phyloP scores from a whole-genome alignment of 306 rosid species.

The Carpinus fangiana region DNA sequence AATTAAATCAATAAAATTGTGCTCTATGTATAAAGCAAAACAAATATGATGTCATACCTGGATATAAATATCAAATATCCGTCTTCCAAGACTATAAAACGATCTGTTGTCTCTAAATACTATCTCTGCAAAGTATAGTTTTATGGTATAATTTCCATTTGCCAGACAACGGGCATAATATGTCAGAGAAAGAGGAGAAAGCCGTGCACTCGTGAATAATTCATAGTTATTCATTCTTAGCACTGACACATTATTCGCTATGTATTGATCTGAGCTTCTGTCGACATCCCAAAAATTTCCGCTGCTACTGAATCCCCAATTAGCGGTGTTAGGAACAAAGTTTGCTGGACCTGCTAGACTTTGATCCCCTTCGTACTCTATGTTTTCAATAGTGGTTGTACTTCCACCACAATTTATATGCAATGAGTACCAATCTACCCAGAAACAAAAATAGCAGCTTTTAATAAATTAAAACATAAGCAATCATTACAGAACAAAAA shows the following conservation, averaged over 20 bases:
- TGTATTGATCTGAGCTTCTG: constrained; percentile 28
- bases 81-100: constrained; percentile 54
- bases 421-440: constrained; percentile 12
- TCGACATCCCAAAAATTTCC: constrained; percentile 49
- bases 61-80: constrained; percentile 38
- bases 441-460: too few species aligned
- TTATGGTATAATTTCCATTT: constrained; percentile 60
- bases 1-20: constrained; percentile 15
- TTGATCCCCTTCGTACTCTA: constrained; percentile 44
- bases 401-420: constrained; percentile 68
- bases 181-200: constrained; percentile 51
- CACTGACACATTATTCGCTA: constrained; percentile 21
- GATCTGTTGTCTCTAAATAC: constrained; percentile 47
- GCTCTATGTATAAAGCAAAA: background rate
- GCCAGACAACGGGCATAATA: constrained; percentile 64
- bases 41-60: background rate
- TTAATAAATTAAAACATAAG: too few species aligned
- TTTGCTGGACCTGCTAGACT: constrained; percentile 49
- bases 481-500: too few species aligned
- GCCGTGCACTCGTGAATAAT: constrained; percentile 51
- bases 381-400: constrained; percentile 33
- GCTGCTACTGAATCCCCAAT: constrained; percentile 54
- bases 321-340: background rate
- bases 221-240: constrained; percentile 33
- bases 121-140: constrained; percentile 61